Conservation (phyloP, 257 asterid species). For the Solanum acaule region DNA sequence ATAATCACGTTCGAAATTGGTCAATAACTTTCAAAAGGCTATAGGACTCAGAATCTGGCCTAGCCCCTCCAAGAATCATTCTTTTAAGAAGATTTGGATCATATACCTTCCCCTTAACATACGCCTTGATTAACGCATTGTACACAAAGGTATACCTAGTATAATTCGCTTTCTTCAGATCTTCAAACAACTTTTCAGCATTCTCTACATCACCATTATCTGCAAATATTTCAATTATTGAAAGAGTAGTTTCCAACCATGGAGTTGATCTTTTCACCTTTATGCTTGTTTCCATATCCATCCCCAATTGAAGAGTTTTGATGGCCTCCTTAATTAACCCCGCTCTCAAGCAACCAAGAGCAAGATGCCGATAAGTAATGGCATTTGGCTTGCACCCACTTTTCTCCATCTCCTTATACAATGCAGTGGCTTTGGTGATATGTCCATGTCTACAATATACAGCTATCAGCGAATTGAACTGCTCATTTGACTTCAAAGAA, state of each 20-base stretch:
- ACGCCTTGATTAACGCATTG: constrained; percentile 66
- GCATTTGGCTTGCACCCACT: constrained; percentile 71
- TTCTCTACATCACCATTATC: constrained; percentile 57
- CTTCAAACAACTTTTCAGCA: constrained; percentile 64
- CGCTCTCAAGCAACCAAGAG: constrained; percentile 75
- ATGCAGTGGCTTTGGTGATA: constrained; percentile 63
- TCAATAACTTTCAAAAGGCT: constrained; percentile 67
- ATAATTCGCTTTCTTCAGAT: constrained; percentile 48
- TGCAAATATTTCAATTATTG: constrained; percentile 46
- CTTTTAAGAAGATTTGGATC: constrained; percentile 72
- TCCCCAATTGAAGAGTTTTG: constrained; percentile 56
- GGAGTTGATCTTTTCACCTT: constrained; percentile 64
- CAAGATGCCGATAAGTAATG: constrained; percentile 70
- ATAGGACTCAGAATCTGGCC: constrained; percentile 90
- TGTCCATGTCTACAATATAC: constrained; percentile 68
- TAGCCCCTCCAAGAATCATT: constrained; percentile 85
- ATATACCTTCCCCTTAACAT: constrained; percentile 70
- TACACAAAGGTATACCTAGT: constrained; percentile 76
- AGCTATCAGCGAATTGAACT: constrained; percentile 67
- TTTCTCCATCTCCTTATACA: constrained; percentile 73
- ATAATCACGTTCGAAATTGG: constrained; percentile 30
- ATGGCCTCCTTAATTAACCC: constrained; percentile 56
- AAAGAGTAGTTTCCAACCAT: constrained; percentile 68
- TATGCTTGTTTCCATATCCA: constrained; percentile 16
- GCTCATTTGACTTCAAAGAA: constrained; percentile 62